Evolutionary conservation across 805 yeast genomes (phyloP), one percentile per base, ranked within the genome.

Genomic region (Alloascoidea hylecoeti): DNA sequence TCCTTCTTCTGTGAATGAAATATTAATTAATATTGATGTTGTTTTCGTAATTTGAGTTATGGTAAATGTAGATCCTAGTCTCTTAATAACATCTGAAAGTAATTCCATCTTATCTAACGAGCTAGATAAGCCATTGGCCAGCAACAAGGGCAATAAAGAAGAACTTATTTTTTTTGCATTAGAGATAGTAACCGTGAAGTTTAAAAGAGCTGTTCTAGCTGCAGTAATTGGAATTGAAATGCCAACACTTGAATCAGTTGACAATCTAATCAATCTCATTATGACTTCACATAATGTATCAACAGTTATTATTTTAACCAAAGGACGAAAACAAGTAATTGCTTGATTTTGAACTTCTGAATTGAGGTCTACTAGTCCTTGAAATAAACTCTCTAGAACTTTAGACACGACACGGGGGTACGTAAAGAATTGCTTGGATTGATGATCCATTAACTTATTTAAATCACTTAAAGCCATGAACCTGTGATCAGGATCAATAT

Each of bases 381-480:
- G 55, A 38, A 64, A 57, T 33, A 72, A 49, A 14, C 63, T 53
- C 35, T 62, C 58, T 36, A 61, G 51, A 47, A 72, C 57, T 14
- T 49, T 49, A 37, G 37, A 23, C 5, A 42, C 40, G 34, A 46
- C 17, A 12, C 30, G 34, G 12, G 41, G 46, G 56, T 42, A 61
- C 54, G 41, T 51, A 47, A 41, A 42, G 41, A 39, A 43, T 56
- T 40, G 46, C 47, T 42, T 52, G 49, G 48, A n/a, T 42, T 44
- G 55, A 42, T 47, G 56, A 37, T 41, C 48, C 16, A 70, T 48
- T 35, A 57, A 49, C 49, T 69, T 69, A 46, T 68, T 72, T 47
- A 82, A 64, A 49, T 84, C 95, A 46, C 71, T 79, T 39, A 84
- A 60, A 2, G 88, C 94, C 95, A 84, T 84, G 58, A 75, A 84